A percentile compares a stretch with the other conserved stretches of the same genome.
phyloP scores from a whole-genome alignment of 306 rosid genomes.

The Alnus glutinosa region DNA sequence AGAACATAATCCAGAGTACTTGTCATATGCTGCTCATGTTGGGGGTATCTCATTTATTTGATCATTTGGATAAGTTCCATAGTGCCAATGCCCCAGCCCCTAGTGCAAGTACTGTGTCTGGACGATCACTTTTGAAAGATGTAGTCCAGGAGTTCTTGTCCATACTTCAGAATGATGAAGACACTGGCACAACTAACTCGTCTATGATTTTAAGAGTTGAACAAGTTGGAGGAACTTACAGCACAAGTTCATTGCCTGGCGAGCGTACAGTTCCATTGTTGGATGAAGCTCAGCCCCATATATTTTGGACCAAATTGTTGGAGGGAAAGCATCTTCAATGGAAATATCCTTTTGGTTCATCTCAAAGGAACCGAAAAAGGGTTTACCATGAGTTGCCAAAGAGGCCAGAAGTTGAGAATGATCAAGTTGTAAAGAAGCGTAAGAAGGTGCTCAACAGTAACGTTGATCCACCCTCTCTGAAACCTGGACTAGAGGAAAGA shows the following conservation, averaged over 20 bases:
- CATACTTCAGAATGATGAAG: constrained; percentile 49
- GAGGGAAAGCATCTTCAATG: constrained; percentile 68
- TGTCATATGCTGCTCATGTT: constrained; percentile 70
- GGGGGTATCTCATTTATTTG: constrained; percentile 74
- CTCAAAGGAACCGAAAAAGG: constrained; percentile 76
- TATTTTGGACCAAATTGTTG: constrained; percentile 71
- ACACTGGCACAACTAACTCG: constrained; percentile 34
- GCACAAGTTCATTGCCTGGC: constrained; percentile 44
- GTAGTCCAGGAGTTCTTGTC: constrained; percentile 53
- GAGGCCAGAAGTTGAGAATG: constrained; percentile 40
- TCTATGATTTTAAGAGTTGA: constrained; percentile 52
- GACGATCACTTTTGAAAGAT: constrained; percentile 39
- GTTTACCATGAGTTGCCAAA: constrained; percentile 38
- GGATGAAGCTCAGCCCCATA: constrained; percentile 50
- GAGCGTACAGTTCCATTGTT: constrained; percentile 41
- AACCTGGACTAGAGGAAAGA: constrained; percentile 43
- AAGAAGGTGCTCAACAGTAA: constrained; percentile 48
- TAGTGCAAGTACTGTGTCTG: constrained; percentile 27
- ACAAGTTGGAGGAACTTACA: constrained; percentile 64
- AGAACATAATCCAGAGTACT: constrained; percentile 41
- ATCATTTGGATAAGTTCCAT: constrained; percentile 58
- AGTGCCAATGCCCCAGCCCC: constrained; percentile 29
- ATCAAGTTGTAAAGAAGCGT: constrained; percentile 53
- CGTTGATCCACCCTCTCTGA: constrained; percentile 35
- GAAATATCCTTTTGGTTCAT: constrained; percentile 57